Evolutionary conservation across 2,329 filamentous ascomycete genomes (phyloP), one percentile per base, ranked within the genome.

Genomic region (Trichoderma sp.): DNA sequence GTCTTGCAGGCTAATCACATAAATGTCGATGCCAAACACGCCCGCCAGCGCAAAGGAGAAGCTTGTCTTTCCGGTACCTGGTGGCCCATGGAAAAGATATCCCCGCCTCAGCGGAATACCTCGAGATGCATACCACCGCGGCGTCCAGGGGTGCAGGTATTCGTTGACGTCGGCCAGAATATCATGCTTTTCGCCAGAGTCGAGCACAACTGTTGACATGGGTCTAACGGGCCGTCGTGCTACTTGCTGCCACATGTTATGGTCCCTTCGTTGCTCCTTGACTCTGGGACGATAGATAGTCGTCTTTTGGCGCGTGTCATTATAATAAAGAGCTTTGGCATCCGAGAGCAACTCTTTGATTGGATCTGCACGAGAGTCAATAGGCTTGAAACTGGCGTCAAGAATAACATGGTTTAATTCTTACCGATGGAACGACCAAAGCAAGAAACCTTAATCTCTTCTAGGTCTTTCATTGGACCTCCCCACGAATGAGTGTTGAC

Each of bases 21-120:
- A 92, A 56, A 94, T 91, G 77, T 93, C 89, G 1, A 94, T 87
- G 1, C 90, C 89, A 76, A 94, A 93, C 1, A 91, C 86, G 1
- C 91, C 91, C 0, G 92, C 91, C 9, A 93, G 83, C 0, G 91
- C 91, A 79, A 92, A 91, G 0, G 89, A 91, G 16, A 93, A 87
- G 35, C 89, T 91, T 0, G 91, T 93, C 83, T 95, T 95, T 24
- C 93, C 93, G 0, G 92, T 94, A 0, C 93, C 93, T 0, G 93
- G 93, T 0, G 93, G 93, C 0, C 94, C 94, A 79, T 94, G 88
- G 78, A 96, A 94, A 0, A 96, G 87, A 79, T 95, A 96, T 0
- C 94, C 94, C 35, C 94, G 85, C 0, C 94, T 88, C 71, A 95
- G 91, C 0, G 93, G 93, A 35, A 96, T 94, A 0, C 94, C 94